Conservation (phyloP, 371 early-diverging fungal species). For the Mortierella sp. region DNA sequence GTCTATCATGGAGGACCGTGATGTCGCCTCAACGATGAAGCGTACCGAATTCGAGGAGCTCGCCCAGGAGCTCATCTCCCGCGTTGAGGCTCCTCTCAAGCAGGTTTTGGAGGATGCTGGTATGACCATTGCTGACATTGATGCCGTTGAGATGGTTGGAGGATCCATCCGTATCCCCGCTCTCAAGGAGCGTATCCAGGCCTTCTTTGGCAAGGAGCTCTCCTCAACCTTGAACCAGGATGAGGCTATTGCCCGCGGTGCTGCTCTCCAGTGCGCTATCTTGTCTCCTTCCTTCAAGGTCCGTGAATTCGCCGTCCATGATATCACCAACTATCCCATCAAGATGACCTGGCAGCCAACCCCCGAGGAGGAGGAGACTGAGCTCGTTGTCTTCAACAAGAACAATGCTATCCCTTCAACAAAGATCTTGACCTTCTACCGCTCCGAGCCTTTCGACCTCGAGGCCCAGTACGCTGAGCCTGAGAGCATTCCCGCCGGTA, state of each 20-base stretch:
- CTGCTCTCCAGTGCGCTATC: conserved; percentile 19
- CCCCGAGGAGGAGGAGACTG: conserved; percentile 78
- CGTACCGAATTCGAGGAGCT: conserved; percentile 90
- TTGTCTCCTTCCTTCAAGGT: conserved; percentile 65
- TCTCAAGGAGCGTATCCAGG: conserved; percentile 89
- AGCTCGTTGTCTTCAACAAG: conserved; percentile 65
- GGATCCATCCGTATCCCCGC: conserved; percentile 96
- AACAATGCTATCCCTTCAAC: conserved; percentile 63
- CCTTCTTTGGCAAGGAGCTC: conserved; percentile 88
- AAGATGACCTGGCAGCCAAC: conserved; percentile 78
- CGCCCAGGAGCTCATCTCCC: conserved; percentile 79
- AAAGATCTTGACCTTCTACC: conserved; percentile 69
- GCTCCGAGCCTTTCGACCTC: conserved; percentile 83
- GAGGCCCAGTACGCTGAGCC: conserved; percentile 79
- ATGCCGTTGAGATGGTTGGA: conserved; percentile 95
- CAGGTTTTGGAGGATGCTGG: conserved; percentile 86
- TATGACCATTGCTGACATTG: conserved; percentile 83
- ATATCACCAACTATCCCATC: conserved; percentile 87
- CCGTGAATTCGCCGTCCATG: conserved; percentile 94
- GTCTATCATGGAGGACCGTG: conserved; percentile 94
- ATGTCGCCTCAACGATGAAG: conserved; percentile 86
- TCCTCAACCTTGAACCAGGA: conserved; percentile 97
- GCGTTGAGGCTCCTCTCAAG: conserved; percentile 79
- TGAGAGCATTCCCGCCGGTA: conserved; percentile 41
- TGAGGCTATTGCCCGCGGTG: conserved; percentile 79